Evolutionary conservation across 805 yeast genomes (phyloP).

Genomic region (Barnettozyma sucrosica): DNA sequence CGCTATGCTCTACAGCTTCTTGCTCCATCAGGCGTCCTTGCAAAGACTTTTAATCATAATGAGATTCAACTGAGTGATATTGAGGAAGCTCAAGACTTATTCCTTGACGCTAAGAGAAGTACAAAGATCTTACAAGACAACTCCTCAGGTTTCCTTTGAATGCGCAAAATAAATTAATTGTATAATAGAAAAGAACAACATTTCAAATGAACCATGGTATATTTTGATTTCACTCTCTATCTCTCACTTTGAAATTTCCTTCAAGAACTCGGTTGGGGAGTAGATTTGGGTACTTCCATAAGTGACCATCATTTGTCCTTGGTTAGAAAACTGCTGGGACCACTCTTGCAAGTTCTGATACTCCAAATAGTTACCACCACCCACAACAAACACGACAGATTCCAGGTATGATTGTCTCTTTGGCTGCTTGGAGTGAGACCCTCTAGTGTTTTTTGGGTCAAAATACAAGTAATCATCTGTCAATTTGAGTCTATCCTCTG

Average conservation of each 20-base stretch:
- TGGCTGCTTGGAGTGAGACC: slow-evolving; percentile 86
- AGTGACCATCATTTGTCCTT: slow-evolving; percentile 46
- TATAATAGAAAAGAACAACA: slow-evolving; percentile 4
- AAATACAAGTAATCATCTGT: slow-evolving; percentile 88
- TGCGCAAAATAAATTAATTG: neutral
- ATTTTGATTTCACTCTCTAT: too few species aligned
- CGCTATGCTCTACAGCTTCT: slow-evolving; percentile 89
- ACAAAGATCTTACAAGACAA: slow-evolving; percentile 50
- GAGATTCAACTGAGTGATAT: slow-evolving; percentile 67
- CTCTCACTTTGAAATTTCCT: slow-evolving; percentile 40
- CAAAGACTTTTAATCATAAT: slow-evolving; percentile 64
- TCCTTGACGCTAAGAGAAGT: slow-evolving; percentile 82
- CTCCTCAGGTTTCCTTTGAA: slow-evolving; percentile 29
- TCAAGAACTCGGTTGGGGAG: slow-evolving; percentile 63
- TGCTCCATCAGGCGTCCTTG: slow-evolving; percentile 83
- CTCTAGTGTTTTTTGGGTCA: slow-evolving; percentile 83
- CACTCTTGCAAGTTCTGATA: slow-evolving; percentile 93
- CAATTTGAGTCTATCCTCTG: slow-evolving; percentile 55
- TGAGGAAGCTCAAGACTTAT: slow-evolving; percentile 76
- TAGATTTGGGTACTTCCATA: slow-evolving; percentile 83
- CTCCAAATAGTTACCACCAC: slow-evolving; percentile 94
- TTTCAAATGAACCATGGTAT: neutral
- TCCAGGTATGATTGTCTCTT: slow-evolving; percentile 76
- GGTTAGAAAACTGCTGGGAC: slow-evolving; percentile 39
- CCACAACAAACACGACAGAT: slow-evolving; percentile 85